Evolutionary conservation across 2,329 filamentous ascomycete genomes (phyloP).

Genomic region (Pestalotiopsis sp.): DNA sequence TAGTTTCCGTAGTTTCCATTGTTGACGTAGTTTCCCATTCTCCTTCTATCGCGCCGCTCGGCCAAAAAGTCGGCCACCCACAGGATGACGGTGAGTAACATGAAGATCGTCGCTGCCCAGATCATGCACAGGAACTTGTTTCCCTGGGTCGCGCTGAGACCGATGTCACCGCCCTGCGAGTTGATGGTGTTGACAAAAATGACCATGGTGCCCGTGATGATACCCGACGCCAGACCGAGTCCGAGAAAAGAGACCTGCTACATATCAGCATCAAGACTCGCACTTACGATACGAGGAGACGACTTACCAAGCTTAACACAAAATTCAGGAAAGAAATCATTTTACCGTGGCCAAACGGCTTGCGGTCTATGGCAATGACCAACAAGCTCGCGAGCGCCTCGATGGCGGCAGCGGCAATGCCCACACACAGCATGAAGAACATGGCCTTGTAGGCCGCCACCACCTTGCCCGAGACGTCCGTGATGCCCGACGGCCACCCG

Average conservation of each 20-base stretch:
- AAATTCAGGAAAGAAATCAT: neutral
- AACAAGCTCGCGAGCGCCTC: neutral
- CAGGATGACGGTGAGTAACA: neutral
- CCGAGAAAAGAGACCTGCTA: neutral
- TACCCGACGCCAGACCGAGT: neutral
- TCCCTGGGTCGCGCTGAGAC: neutral
- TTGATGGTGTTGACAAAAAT: neutral
- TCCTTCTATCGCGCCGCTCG: neutral
- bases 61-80: neutral
- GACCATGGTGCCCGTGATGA: neutral
- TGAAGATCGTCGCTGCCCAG: neutral
- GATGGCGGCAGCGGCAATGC: neutral
- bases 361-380: neutral
- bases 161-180: neutral
- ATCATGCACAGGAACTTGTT: neutral
- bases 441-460: neutral
- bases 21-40: neutral
- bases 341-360: neutral
- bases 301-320: neutral
- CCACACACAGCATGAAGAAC: neutral
- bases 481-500: neutral
- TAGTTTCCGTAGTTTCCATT: neutral
- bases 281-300: fast-evolving
- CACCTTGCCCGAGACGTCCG: neutral
- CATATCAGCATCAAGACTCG: neutral